Evolutionary conservation across 2,329 filamentous ascomycete genomes (phyloP), one percentile per base, ranked within the genome.

Genomic region (Beauveria varroae): DNA sequence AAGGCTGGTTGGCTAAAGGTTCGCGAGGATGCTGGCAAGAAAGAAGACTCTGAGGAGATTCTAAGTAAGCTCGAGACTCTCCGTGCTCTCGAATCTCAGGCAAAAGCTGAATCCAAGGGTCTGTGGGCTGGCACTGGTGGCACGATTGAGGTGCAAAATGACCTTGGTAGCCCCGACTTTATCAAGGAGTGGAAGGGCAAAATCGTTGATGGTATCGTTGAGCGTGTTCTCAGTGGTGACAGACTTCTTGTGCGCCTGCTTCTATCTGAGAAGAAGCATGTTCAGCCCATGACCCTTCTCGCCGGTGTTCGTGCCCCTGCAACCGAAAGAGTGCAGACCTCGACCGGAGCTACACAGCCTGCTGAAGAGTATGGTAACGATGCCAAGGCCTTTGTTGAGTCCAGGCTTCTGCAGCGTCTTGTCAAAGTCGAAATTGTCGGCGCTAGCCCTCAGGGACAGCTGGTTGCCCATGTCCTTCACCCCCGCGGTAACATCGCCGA

Each of bases 1-100:
- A 87, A 91, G 71, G 90, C 92, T 69, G 95, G 95, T 66, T 97
- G 93, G 92, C 79, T 92, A 65, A 96, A 95, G 77, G 84, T 99
- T 63, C 87, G 95, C 65, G 95, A 99, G 69, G 95, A 99, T 74
- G 93, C 93, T 63, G 93, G 92, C 64, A 88, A 89, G 66, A 95
- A 93, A 71, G 93, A 97, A 66, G 92, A 97, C 63, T 86, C 87
- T 2, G 89, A 95, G 62, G 88, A 92, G 57, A 81, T 88, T 9
- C 79, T 83, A 30, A 77, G 86, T 65, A 83, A 89, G 63, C 80
- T 99, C 26, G 89, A 96, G 68, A 87, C 86, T 68, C 84, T 99
- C 63, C 87, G 91, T 67, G 81, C 81, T 53, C 78, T 93, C 40
- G 93, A 98, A 75, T 80, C 84, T 49, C 84, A 89, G 67, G 95